These are phyloP conservation scores for Streptanthus diversifolius DNA, from an alignment of 345 rosid species.

Conservation along the genomic window DNA sequence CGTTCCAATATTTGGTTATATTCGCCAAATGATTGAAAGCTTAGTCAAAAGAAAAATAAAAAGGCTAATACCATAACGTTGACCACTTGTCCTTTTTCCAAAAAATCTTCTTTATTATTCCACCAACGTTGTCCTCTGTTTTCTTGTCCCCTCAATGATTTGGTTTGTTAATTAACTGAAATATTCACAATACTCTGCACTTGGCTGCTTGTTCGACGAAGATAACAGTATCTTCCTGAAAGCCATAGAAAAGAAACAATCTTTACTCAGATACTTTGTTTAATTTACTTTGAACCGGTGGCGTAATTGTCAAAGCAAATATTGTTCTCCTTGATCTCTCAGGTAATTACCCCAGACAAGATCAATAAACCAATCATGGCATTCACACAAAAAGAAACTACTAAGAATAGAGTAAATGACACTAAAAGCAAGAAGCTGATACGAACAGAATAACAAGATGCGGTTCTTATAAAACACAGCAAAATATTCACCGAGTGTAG, in stretches of 20 bases:
- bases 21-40: conserved; percentile 3
- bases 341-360: not conserved
- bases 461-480: not conserved
- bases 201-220: conserved; percentile 17
- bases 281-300: not conserved
- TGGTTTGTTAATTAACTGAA: conserved; percentile 7
- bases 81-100: conserved; percentile 2
- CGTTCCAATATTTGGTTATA: too few species aligned
- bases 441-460: not conserved
- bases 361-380: not conserved
- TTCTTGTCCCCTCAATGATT: conserved; percentile 14
- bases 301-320: conserved; percentile 9
- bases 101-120: conserved; percentile 16
- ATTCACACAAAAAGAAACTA: not conserved
- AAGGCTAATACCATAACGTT: conserved; percentile 5
- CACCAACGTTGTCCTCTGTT: conserved; percentile 24
- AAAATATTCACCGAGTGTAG: not conserved
- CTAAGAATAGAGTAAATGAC: not conserved
- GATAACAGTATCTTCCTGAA: not conserved
- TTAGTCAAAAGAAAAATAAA: not conserved
- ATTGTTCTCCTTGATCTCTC: not conserved
- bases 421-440: not conserved
- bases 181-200: conserved; percentile 27
- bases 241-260: not conserved
- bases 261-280: conserved; percentile 19